These are phyloP conservation scores for Parastagonospora avenae DNA, from an alignment of 2,329 filamentous ascomycete species.

Conservation along the genomic window DNA sequence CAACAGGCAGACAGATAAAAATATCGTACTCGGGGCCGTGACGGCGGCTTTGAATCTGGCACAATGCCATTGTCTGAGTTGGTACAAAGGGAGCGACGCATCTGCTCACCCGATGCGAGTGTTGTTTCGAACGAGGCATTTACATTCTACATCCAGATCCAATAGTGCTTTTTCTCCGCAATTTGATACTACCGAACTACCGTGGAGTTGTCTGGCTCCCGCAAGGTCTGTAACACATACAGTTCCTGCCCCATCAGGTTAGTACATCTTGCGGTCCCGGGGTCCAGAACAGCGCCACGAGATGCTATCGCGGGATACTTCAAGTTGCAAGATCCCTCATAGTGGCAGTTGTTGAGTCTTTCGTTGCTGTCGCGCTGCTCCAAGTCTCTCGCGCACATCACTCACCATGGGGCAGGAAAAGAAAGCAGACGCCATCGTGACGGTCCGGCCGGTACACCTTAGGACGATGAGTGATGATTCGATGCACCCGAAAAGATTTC, in stretches of 20 bases:
- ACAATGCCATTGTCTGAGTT: too few species aligned
- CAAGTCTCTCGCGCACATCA: neutral
- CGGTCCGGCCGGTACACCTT: conserved; percentile 5
- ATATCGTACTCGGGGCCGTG: too few species aligned
- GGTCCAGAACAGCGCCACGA: conserved; percentile 9
- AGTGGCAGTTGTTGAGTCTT: neutral
- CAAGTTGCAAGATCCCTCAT: neutral
- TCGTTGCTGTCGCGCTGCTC: neutral
- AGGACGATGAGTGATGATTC: conserved; percentile 2
- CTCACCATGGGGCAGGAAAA: conserved; percentile 6
- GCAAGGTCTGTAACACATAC: neutral
- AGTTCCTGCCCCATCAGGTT: conserved; percentile 2
- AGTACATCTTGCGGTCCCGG: neutral
- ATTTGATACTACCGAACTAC: neutral
- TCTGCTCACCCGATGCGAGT: too few species aligned
- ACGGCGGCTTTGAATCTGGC: too few species aligned
- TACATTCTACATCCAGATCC: neutral
- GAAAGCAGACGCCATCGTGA: conserved; percentile 5
- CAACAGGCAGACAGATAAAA: too few species aligned
- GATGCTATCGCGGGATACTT: neutral
- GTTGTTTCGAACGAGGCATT: too few species aligned
- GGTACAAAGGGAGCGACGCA: too few species aligned
- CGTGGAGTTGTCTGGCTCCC: neutral
- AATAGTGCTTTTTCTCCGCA: neutral
- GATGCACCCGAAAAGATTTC: neutral